A percentile compares a stretch with the other conserved stretches of the same genome.
These are phyloP conservation scores for Cronartium ribicola DNA, from an alignment of 1,284 basidiomycete genomes.

Conservation along the genomic window DNA sequence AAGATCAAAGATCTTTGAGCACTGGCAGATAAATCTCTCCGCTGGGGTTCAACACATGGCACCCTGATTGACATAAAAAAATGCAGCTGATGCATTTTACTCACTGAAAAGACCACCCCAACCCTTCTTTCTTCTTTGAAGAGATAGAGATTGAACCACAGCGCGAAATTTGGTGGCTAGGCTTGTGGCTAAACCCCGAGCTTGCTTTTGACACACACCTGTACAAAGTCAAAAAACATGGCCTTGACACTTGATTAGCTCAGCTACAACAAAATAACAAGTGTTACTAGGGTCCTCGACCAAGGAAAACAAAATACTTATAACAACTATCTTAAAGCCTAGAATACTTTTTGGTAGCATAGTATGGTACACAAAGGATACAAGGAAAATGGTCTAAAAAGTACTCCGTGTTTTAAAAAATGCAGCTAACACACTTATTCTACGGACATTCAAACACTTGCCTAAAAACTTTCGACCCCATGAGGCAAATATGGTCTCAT, in stretches of 20 bases:
- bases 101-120: not conserved
- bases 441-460: not conserved
- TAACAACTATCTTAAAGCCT: not conserved
- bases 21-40: too few relatives aligned
- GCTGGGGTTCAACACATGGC: too few relatives aligned
- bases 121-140: not conserved
- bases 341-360: not conserved
- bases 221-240: not conserved
- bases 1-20: too few relatives aligned
- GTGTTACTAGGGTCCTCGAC: not conserved
- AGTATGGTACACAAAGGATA: too few relatives aligned
- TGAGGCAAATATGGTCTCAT: not conserved
- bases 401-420: not conserved
- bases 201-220: not conserved
- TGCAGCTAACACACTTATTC: not conserved
- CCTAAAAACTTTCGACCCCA: not conserved
- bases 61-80: too few relatives aligned
- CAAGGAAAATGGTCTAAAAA: not conserved
- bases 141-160: not conserved
- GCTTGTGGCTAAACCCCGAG: not conserved
- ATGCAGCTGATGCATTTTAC: conserved; percentile 10
- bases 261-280: not conserved
- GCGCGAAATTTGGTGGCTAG: not conserved
- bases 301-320: not conserved
- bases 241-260: not conserved